Conservation (phyloP, 805 yeast species). For the Metschnikowia reukaufii region DNA sequence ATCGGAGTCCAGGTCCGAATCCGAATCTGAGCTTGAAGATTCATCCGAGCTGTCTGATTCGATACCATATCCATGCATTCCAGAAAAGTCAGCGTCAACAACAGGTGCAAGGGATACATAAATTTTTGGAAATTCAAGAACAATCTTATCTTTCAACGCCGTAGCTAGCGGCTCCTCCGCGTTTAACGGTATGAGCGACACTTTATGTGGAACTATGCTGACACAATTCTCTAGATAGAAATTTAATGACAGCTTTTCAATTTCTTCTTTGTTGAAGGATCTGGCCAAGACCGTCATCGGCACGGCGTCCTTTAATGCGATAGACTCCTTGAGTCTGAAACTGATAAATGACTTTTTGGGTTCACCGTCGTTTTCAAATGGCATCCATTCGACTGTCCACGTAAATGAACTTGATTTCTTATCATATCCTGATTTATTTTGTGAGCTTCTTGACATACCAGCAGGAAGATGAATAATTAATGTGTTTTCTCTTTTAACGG, state of each 20-base stretch:
- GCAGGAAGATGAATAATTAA: conserved; percentile 59
- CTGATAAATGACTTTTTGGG: conserved; percentile 40
- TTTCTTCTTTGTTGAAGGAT: conserved; percentile 9
- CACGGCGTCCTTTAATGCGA: conserved; percentile 35
- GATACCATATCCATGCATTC: conserved; percentile 2
- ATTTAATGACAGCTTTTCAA: conserved; percentile 28
- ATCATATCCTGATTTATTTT: conserved; percentile 72
- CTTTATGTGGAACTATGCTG: conserved; percentile 9
- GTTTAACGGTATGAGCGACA: conserved; percentile 39
- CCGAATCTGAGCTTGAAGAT: conserved; percentile 1
- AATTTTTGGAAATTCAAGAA: conserved; percentile 78
- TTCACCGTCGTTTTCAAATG: conserved; percentile 33
- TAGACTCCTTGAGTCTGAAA: conserved; percentile 42
- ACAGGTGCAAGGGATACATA: conserved; percentile 34
- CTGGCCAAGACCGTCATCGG: conserved; percentile 38
- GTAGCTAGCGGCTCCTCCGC: conserved; percentile 42
- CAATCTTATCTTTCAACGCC: conserved; percentile 53
- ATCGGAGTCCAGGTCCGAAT: conserved; percentile 10
- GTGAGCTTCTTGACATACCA: conserved; percentile 68
- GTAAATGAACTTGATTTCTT: conserved; percentile 56
- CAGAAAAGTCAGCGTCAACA: conserved; percentile 2
- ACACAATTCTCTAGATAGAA: conserved; percentile 38
- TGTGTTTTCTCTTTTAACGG: conserved; percentile 61
- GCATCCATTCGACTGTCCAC: conserved; percentile 81
- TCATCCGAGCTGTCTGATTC: conserved; percentile 22